A percentile compares a stretch with the other conserved stretches of the same genome.
Evolutionary conservation across 305 asterid species (phyloP).

Genomic region (Fraxinus sp.): DNA sequence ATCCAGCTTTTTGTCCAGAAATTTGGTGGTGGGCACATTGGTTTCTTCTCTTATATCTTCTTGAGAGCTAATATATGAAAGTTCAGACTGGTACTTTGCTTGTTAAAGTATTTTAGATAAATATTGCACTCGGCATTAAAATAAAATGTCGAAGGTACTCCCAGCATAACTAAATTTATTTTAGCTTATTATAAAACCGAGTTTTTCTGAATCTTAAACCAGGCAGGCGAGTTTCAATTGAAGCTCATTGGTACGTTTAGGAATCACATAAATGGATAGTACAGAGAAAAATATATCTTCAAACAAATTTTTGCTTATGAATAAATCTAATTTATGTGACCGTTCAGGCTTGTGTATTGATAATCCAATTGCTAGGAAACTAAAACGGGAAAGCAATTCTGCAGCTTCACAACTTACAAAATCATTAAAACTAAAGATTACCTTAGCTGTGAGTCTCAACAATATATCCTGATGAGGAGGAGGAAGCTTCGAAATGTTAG

Average conservation of each 20-base stretch:
- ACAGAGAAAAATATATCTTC: conserved; percentile 12
- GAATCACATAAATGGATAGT: conserved; percentile 3
- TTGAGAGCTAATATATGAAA: neutral
- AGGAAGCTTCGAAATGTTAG: conserved; percentile 71
- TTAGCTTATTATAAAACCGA: neutral
- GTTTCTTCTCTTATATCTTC: neutral
- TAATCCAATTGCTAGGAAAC: neutral
- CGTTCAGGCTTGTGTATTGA: neutral
- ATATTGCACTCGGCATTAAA: neutral
- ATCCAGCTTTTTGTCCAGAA: neutral
- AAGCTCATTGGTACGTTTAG: neutral
- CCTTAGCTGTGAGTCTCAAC: conserved; percentile 76
- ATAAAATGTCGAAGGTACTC: neutral
- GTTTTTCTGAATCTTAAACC: conserved; percentile 2
- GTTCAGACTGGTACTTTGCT: neutral
- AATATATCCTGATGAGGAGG: conserved; percentile 84
- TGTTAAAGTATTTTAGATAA: neutral
- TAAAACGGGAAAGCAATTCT: neutral
- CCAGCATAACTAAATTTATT: neutral
- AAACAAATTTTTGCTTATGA: neutral
- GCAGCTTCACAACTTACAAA: neutral
- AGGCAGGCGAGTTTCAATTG: neutral
- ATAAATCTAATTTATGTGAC: neutral
- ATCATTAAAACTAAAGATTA: conserved; percentile 27
- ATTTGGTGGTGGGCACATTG: neutral